Conservation (phyloP, 2,329 filamentous ascomycete species). For the Botrytis medusae region DNA sequence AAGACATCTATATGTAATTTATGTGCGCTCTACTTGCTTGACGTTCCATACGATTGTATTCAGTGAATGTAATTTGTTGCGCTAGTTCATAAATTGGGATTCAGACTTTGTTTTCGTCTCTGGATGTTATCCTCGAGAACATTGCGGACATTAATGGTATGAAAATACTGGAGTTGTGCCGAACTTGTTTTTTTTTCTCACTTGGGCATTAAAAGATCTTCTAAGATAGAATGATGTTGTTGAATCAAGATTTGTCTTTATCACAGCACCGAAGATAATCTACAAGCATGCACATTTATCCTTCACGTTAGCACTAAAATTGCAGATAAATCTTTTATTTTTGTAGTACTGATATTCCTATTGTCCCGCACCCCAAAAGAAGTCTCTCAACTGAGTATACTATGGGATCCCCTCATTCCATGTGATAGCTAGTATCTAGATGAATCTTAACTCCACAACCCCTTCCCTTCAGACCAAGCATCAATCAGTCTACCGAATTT, state of each 20-base stretch:
- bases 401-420: neutral
- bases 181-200: neutral
- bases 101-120: neutral
- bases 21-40: neutral
- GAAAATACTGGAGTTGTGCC: neutral
- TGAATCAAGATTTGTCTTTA: rapidly evolving
- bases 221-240: no score
- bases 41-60: neutral
- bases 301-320: neutral
- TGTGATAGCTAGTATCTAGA: neutral
- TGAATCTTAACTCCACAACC: no score
- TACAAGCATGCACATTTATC: neutral
- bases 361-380: neutral
- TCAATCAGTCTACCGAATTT: neutral
- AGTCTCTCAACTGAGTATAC: neutral
- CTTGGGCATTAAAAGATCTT: neutral
- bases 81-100: neutral
- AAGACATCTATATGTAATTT: neutral
- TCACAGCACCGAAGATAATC: neutral
- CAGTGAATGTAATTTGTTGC: rapidly evolving
- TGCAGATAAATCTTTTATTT: neutral
- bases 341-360: neutral
- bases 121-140: neutral
- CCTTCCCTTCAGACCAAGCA: no score
- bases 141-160: rapidly evolving